Percentiles rank a stretch among this genome's conserved stretches.
phyloP scores from a whole-genome alignment of 2,329 filamentous ascomycete species.

The Fusarium graminum region DNA sequence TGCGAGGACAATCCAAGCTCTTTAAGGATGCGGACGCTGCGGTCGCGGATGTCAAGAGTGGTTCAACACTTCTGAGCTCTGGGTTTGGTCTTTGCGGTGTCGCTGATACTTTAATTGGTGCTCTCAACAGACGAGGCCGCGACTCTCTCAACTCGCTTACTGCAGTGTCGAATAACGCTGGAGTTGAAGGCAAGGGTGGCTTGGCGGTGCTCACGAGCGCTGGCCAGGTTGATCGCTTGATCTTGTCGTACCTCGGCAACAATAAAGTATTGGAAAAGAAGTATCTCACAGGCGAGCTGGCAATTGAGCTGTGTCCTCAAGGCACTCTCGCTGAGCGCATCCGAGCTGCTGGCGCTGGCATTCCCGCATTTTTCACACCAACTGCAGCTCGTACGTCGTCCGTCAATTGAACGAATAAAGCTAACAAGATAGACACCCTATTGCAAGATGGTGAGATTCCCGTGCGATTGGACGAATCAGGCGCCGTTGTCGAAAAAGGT shows the following conservation, averaged over 20 bases:
- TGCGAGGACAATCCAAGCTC: conserved; percentile 58
- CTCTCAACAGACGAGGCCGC: conserved; percentile 70
- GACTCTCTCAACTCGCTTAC: conserved; percentile 76
- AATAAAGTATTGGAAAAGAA: conserved; percentile 82
- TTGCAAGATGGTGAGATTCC: conserved; percentile 78
- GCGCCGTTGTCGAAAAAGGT: conserved; percentile 73
- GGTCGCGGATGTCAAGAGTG: conserved; percentile 76
- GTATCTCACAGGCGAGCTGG: conserved; percentile 80
- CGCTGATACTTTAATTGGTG: conserved; percentile 79
- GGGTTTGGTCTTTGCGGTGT: conserved; percentile 88
- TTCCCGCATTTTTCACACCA: conserved; percentile 84
- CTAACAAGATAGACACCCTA: conserved; percentile 65
- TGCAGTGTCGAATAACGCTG: conserved; percentile 85
- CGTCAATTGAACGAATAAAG: background rate
- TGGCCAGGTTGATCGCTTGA: conserved; percentile 78
- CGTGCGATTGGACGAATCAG: conserved; percentile 69
- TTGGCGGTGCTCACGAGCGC: conserved; percentile 76
- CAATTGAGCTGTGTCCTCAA: conserved; percentile 81
- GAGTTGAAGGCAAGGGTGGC: conserved; percentile 75
- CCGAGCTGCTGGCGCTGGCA: conserved; percentile 79
- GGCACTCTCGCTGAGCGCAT: conserved; percentile 80
- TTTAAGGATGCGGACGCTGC: conserved; percentile 73
- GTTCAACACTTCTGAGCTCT: conserved; percentile 78
- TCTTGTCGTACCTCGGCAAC: conserved; percentile 80
- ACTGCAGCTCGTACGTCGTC: conserved; percentile 72